These are phyloP conservation scores for Chlamydomonas asymmetrica DNA, from an alignment of 139 green algal species.

Conservation along the genomic window DNA sequence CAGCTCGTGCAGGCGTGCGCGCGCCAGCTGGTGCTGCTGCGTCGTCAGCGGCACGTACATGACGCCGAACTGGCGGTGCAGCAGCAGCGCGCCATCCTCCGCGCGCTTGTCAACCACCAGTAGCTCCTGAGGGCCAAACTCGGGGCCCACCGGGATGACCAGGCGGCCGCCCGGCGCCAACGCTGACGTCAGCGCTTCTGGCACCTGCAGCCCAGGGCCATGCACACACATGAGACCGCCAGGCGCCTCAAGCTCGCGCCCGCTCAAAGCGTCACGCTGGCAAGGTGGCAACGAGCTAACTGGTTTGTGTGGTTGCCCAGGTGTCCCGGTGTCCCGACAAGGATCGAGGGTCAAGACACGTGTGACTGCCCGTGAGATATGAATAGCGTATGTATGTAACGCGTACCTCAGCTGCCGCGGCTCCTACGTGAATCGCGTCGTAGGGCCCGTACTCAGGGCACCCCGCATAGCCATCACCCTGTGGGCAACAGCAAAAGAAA, in stretches of 20 bases:
- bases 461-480: conserved; percentile 25
- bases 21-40: conserved; percentile 12
- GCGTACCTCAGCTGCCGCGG: conserved; percentile 53
- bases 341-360: too few species aligned
- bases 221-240: too few species aligned
- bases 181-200: conserved; percentile 52
- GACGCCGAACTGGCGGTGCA: conserved; percentile 7
- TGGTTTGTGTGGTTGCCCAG: too few species aligned
- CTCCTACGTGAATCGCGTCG: conserved; percentile 92
- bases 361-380: too few species aligned
- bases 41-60: conserved; percentile 31
- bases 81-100: conserved; percentile 2
- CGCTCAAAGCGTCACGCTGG: too few species aligned
- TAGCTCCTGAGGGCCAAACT: conserved; percentile 30
- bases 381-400: too few species aligned
- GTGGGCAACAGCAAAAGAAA: not conserved
- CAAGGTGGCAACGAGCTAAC: too few species aligned
- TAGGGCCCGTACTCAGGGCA: conserved; percentile 57
- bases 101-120: conserved; percentile 28
- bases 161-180: conserved; percentile 63
- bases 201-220: conserved; percentile 55
- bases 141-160: conserved; percentile 68
- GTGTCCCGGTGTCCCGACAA: too few species aligned
- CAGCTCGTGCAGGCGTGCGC: too few species aligned
- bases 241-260: too few species aligned